Evolutionary conservation across 2,329 filamentous ascomycete genomes (phyloP).

Genomic region (Beauveria sp.): DNA sequence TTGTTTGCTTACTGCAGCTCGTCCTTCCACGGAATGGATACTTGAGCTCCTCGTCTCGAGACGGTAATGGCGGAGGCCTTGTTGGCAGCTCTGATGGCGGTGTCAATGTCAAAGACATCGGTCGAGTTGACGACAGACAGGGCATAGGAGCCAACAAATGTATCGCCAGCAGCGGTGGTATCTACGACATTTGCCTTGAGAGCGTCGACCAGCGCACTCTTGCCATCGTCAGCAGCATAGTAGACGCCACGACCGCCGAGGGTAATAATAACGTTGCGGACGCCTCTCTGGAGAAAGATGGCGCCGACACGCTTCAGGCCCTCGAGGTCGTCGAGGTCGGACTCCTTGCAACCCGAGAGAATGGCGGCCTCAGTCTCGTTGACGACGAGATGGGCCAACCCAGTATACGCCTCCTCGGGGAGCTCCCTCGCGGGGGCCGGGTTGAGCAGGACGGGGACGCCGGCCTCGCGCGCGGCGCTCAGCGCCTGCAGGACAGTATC

Average conservation of each 20-base stretch:
- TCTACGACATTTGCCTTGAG: constrained; percentile 73
- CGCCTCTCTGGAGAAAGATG: constrained; percentile 61
- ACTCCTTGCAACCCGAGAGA: constrained; percentile 49
- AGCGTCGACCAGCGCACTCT: constrained; percentile 48
- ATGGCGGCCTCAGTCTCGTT: constrained; percentile 86
- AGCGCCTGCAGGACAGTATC: constrained; percentile 57
- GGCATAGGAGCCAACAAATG: constrained; percentile 84
- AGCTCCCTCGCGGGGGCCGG: constrained; percentile 70
- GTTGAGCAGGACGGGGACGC: constrained; percentile 68
- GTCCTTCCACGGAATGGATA: constrained; percentile 37
- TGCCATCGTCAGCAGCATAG: constrained; percentile 41
- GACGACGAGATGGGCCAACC: constrained; percentile 71
- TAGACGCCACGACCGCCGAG: constrained; percentile 75
- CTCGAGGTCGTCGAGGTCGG: constrained; percentile 37
- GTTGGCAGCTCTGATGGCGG: constrained; percentile 49
- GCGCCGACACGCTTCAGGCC: constrained; percentile 41
- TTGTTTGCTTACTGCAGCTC: constrained; percentile 26
- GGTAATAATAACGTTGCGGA: constrained; percentile 73
- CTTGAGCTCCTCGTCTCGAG: constrained; percentile 33
- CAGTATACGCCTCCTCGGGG: constrained; percentile 56
- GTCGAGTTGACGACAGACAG: constrained; percentile 55
- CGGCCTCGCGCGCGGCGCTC: constrained; percentile 35
- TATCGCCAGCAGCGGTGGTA: constrained; percentile 90
- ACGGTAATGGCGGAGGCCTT: constrained; percentile 35
- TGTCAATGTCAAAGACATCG: constrained; percentile 43